Percentiles rank a stretch among this genome's conserved stretches.
Conservation (phyloP, 2,329 filamentous ascomycete species). For the Colletotrichum phormii region DNA sequence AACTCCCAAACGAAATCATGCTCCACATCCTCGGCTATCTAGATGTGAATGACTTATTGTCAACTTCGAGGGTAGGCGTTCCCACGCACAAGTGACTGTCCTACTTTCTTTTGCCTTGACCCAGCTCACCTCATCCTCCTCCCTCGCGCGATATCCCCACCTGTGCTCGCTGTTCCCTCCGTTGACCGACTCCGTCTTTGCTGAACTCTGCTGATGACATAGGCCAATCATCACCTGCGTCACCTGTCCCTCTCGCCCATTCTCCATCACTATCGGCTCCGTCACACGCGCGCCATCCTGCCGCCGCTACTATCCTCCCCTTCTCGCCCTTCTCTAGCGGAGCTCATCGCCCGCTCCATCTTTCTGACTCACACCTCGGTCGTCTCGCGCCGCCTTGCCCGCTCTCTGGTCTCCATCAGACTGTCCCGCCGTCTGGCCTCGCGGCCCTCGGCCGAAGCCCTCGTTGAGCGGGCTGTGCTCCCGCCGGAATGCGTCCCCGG, state of each 20-base stretch:
- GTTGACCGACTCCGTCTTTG: slow-evolving; percentile 2
- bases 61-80: slow-evolving; percentile 65
- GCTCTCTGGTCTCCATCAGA: slow-evolving; percentile 73
- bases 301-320: slow-evolving; percentile 67
- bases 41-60: slow-evolving; percentile 67
- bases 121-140: neutral
- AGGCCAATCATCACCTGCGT: slow-evolving; percentile 74
- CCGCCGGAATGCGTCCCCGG: slow-evolving; percentile 72
- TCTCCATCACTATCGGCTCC: slow-evolving; percentile 72
- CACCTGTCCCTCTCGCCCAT: slow-evolving; percentile 72
- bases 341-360: slow-evolving; percentile 73
- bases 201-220: slow-evolving; percentile 34
- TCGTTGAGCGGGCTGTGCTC: slow-evolving; percentile 74
- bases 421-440: slow-evolving; percentile 70
- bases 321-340: slow-evolving; percentile 67
- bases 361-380: slow-evolving; percentile 75
- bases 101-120: neutral
- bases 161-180: neutral
- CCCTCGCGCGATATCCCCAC: neutral
- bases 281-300: slow-evolving; percentile 64
- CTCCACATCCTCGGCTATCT: slow-evolving; percentile 66
- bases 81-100: slow-evolving; percentile 7
- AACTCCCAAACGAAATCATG: slow-evolving; percentile 67
- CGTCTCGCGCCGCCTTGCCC: slow-evolving; percentile 71
- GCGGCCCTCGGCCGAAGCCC: slow-evolving; percentile 68